Evolutionary conservation across 495 filamentous ascomycete species (phyloP).

Genomic region (Penicillium taxi): DNA sequence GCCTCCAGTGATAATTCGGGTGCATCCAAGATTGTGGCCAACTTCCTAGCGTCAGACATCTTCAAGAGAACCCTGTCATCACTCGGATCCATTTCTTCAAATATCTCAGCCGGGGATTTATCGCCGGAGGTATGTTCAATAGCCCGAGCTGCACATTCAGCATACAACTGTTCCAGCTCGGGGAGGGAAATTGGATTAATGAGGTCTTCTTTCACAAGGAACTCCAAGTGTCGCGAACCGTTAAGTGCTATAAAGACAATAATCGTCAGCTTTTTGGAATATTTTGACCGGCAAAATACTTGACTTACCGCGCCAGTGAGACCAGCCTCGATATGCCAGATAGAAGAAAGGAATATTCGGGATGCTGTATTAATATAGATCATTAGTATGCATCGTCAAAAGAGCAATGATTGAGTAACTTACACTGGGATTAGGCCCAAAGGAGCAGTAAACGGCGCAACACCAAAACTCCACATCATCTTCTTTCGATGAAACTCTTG

Average conservation of each 20-base stretch:
- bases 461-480: conserved; percentile 71
- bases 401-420: conserved; percentile 19
- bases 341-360: conserved; percentile 99
- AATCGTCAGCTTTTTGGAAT: conserved; percentile 5
- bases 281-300: conserved; percentile 16
- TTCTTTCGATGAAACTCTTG: conserved; percentile 66
- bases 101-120: conserved; percentile 25
- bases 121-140: conserved; percentile 15
- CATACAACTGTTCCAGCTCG: conserved; percentile 66
- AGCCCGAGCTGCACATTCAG: conserved; percentile 29
- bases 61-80: conserved; percentile 54
- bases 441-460: conserved; percentile 77
- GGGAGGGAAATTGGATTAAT: conserved; percentile 53
- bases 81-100: conserved; percentile 36
- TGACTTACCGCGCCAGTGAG: conserved; percentile 52
- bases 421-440: conserved; percentile 80
- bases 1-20: conserved; percentile 83
- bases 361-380: conserved; percentile 43
- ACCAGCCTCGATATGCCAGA: conserved; percentile 69
- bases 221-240: conserved; percentile 79
- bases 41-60: conserved; percentile 47
- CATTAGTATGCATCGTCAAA: background rate
- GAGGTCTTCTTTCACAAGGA: conserved; percentile 63
- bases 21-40: conserved; percentile 64
- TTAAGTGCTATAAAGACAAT: conserved; percentile 48